Evolutionary conservation across 2,329 filamentous ascomycete genomes (phyloP).

Genomic region (Monilinia fructigena): DNA sequence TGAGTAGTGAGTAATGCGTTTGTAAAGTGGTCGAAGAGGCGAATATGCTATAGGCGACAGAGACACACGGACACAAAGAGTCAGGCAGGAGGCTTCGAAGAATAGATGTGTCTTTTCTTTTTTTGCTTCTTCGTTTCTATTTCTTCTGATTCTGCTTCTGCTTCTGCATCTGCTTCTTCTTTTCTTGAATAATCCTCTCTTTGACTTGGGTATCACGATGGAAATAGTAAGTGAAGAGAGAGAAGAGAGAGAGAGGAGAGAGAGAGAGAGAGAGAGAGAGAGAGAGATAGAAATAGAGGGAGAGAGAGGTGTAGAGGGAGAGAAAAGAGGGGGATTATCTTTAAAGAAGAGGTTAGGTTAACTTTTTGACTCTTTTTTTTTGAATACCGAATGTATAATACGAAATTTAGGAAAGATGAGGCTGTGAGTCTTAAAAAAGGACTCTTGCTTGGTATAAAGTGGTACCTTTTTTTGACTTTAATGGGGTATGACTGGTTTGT

Average conservation of each 20-base stretch:
- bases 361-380: too few species aligned
- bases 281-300: background rate
- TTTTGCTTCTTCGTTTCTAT: slow-evolving; percentile 7
- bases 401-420: background rate
- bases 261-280: background rate
- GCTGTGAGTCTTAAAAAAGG: background rate
- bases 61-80: slow-evolving; percentile 4
- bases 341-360: too few species aligned
- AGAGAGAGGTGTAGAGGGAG: too few species aligned
- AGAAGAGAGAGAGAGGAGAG: too few species aligned
- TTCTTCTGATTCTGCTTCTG: background rate
- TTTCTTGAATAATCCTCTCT: too few species aligned
- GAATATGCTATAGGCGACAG: slow-evolving; percentile 26
- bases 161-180: background rate
- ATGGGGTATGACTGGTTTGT: slow-evolving; percentile 19
- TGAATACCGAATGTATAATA: too few species aligned
- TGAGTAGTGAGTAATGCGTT: slow-evolving; percentile 22
- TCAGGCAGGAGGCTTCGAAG: slow-evolving; percentile 8
- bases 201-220: too few species aligned
- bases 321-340: too few species aligned
- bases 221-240: background rate
- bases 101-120: slow-evolving; percentile 11
- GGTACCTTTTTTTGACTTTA: slow-evolving; percentile 16
- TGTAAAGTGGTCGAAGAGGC: slow-evolving; percentile 25
- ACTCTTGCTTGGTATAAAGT: background rate